These are phyloP conservation scores for Zopfochytrium polystomum DNA, from an alignment of 371 early-diverging fungal species.

Conservation along the genomic window DNA sequence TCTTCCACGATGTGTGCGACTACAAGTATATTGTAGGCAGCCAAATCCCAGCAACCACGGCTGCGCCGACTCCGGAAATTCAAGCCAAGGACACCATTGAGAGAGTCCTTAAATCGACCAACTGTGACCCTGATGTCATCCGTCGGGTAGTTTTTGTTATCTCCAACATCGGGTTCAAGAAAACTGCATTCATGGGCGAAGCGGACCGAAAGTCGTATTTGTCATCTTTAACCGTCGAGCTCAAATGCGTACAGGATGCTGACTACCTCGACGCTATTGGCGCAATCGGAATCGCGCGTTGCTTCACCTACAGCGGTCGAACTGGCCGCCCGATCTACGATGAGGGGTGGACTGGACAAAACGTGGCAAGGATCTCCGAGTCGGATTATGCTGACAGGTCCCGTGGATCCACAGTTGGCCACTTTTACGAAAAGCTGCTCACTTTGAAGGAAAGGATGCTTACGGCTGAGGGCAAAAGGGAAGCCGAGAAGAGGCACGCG, in stretches of 20 bases:
- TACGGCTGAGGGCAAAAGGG: slow-evolving; percentile 49
- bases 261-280: slow-evolving; percentile 82
- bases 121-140: background rate
- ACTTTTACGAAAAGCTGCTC: slow-evolving; percentile 72
- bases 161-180: slow-evolving; percentile 12
- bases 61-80: too few species aligned
- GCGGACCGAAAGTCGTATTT: background rate
- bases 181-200: background rate
- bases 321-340: slow-evolving; percentile 60
- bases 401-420: slow-evolving; percentile 42
- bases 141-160: slow-evolving; percentile 1
- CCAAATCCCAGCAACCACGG: too few species aligned
- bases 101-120: background rate
- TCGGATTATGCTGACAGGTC: slow-evolving; percentile 2
- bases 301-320: slow-evolving; percentile 71
- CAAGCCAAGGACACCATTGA: too few species aligned
- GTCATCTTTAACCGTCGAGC: slow-evolving; percentile 36
- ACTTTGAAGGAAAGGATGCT: slow-evolving; percentile 52
- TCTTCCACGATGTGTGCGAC: slow-evolving; percentile 77
- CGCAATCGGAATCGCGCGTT: slow-evolving; percentile 73
- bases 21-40: slow-evolving; percentile 51
- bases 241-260: slow-evolving; percentile 76
- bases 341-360: slow-evolving; percentile 27
- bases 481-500: slow-evolving; percentile 51
- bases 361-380: background rate